Conservation (phyloP, 2,329 filamentous ascomycete species). For the Aureobasidium sp. region DNA sequence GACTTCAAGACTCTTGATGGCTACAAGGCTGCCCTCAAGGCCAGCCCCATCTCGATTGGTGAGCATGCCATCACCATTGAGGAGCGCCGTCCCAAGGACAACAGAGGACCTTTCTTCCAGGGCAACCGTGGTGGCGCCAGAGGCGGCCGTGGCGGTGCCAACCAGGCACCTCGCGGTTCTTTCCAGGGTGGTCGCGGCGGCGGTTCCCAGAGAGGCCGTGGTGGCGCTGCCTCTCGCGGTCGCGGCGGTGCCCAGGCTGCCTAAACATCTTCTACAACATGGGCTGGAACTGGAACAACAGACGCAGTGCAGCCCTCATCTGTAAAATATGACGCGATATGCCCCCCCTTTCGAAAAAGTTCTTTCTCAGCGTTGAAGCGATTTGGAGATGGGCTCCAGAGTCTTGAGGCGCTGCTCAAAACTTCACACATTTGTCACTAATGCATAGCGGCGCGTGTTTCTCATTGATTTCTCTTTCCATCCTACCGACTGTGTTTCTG, state of each 20-base stretch:
- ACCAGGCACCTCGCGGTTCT: constrained; percentile 49
- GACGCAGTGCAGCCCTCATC: neutral
- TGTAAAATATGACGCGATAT: constrained; percentile 14
- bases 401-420: constrained; percentile 4
- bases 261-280: constrained; percentile 6
- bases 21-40: constrained; percentile 72
- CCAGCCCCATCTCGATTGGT: constrained; percentile 79
- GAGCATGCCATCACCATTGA: constrained; percentile 80
- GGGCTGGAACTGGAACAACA: neutral
- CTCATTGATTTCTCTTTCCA: constrained; percentile 2
- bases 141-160: constrained; percentile 34
- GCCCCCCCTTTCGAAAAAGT: constrained; percentile 14
- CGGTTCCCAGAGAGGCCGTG: constrained; percentile 33
- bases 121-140: constrained; percentile 31
- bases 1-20: constrained; percentile 77
- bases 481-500: constrained; percentile 6
- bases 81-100: constrained; percentile 62
- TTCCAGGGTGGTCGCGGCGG: constrained; percentile 63
- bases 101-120: constrained; percentile 26
- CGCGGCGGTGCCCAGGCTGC: constrained; percentile 20
- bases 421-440: constrained; percentile 11
- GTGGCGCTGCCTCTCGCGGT: constrained; percentile 27
- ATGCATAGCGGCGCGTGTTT: constrained; percentile 15
- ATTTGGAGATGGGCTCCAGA: constrained; percentile 7
- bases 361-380: constrained; percentile 14